These are phyloP conservation scores for Mrakia blollopis DNA, from an alignment of 768 basidiomycete genomes.

Conservation along the genomic window DNA sequence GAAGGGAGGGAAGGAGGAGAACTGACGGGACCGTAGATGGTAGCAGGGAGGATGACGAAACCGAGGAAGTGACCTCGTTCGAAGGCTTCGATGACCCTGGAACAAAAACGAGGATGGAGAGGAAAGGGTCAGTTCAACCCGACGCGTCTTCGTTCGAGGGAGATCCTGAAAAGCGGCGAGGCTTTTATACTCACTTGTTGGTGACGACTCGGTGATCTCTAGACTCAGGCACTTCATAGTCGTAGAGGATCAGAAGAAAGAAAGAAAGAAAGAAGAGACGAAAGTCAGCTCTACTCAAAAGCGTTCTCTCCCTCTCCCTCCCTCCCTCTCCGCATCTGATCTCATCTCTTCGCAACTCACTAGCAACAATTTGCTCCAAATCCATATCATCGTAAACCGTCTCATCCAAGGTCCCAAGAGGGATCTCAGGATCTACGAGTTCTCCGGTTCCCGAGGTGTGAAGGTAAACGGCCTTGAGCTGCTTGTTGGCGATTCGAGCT, in stretches of 20 bases:
- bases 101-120: neutral
- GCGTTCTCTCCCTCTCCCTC: no score
- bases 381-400: slow-evolving; percentile 24
- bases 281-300: no score
- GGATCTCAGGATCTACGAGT: slow-evolving; percentile 1
- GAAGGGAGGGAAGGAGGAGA: neutral
- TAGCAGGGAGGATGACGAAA: slow-evolving; percentile 29
- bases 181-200: slow-evolving; percentile 9
- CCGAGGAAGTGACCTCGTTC: slow-evolving; percentile 30
- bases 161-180: neutral
- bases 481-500: neutral
- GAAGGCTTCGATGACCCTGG: slow-evolving; percentile 24
- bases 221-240: neutral
- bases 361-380: neutral
- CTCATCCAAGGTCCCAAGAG: slow-evolving; percentile 22
- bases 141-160: neutral
- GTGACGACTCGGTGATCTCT: slow-evolving; percentile 23
- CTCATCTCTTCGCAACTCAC: slow-evolving; percentile 3
- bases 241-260: neutral
- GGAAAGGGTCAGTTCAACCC: neutral
- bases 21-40: slow-evolving; percentile 29
- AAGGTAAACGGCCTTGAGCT: slow-evolving; percentile 26
- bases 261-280: neutral
- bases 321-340: no score
- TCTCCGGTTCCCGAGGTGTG: slow-evolving; percentile 31